A percentile compares a stretch with the other conserved stretches of the same genome.
phyloP scores from a whole-genome alignment of 768 basidiomycete species.

The Agrocybe chaxingu region DNA sequence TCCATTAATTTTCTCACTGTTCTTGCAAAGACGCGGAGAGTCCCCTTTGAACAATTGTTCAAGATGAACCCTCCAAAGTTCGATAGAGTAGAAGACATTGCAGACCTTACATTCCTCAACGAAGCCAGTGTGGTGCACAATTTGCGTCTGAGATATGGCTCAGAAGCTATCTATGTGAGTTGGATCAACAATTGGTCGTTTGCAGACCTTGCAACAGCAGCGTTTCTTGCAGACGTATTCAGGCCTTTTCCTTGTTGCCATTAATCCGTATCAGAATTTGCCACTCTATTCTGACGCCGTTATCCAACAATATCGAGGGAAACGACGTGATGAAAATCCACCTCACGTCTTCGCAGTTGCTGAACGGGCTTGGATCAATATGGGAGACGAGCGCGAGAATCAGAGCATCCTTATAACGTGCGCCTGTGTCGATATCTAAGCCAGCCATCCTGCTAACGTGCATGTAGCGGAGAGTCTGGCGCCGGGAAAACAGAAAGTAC shows the following conservation, averaged over 20 bases:
- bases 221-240: conserved; percentile 71
- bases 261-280: conserved; percentile 93
- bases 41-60: conserved; percentile 78
- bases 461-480: conserved; percentile 88
- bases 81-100: conserved; percentile 96
- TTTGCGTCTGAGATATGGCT: conserved; percentile 85
- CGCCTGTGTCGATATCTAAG: conserved; percentile 26
- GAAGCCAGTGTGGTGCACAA: conserved; percentile 99
- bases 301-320: conserved; percentile 86
- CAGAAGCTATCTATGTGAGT: conserved; percentile 89
- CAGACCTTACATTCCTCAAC: conserved; percentile 95
- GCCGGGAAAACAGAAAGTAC: conserved; percentile 99
- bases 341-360: conserved; percentile 98
- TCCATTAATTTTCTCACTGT: conserved; percentile 1
- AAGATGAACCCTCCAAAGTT: conserved; percentile 99
- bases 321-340: conserved; percentile 86
- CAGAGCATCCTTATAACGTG: conserved; percentile 98
- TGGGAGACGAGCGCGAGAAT: conserved; percentile 95
- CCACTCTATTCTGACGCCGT: conserved; percentile 90
- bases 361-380: conserved; percentile 96
- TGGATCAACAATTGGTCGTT: background rate
- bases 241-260: conserved; percentile 95
- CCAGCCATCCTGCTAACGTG: conserved; percentile 1
- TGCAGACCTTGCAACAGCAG: background rate
- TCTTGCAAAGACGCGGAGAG: conserved; percentile 30